These are phyloP conservation scores for Zychaea mexicana DNA, from an alignment of 371 early-diverging fungal species.

Conservation along the genomic window DNA sequence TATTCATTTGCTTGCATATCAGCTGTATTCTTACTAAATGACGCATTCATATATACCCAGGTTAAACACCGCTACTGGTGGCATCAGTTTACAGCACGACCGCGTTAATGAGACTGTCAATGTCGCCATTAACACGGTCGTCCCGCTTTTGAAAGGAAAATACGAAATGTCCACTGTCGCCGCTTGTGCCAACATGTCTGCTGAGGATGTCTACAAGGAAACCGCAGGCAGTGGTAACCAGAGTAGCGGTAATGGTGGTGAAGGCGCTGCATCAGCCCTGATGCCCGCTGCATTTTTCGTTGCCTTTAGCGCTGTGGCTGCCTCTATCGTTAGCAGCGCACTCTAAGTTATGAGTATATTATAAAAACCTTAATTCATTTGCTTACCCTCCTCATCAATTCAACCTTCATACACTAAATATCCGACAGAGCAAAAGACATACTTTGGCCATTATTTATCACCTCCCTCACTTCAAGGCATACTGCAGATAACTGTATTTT, in stretches of 20 bases:
- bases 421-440: too few species aligned
- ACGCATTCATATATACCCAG: too few species aligned
- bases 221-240: slow-evolving; percentile 1
- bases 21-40: too few species aligned
- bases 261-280: background rate
- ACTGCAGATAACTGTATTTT: too few species aligned
- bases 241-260: background rate
- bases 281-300: background rate
- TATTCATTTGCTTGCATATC: too few species aligned
- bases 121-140: slow-evolving; percentile 46
- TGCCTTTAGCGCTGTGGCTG: background rate
- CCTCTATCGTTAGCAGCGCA: background rate
- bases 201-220: slow-evolving; percentile 17
- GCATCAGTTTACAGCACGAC: slow-evolving; percentile 47
- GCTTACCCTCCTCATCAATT: too few species aligned
- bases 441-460: too few species aligned
- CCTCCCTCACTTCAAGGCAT: too few species aligned
- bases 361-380: too few species aligned
- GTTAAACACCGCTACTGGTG: slow-evolving; percentile 35
- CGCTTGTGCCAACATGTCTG: slow-evolving; percentile 19
- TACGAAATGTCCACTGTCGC: slow-evolving; percentile 18
- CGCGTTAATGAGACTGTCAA: slow-evolving; percentile 39
- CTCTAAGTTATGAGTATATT: background rate
- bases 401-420: too few species aligned
- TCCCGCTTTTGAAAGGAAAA: slow-evolving; percentile 24